Base-by-base conservation (phyloP, 495 filamentous ascomycete genomes). In the Aspergillus mulundensis region DNA sequence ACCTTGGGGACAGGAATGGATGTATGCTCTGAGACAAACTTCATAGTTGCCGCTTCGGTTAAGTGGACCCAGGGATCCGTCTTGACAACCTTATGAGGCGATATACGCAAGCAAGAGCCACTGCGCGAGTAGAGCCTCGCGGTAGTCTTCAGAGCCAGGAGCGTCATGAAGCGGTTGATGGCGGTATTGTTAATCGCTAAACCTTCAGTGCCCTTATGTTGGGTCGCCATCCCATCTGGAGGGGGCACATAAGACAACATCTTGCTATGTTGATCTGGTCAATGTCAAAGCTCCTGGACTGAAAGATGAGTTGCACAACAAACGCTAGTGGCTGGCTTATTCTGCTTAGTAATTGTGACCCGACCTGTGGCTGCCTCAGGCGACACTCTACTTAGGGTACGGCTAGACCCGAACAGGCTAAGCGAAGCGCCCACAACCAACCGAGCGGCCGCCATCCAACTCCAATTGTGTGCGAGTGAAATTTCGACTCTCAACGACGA, bases 351-450 rank as follows among this genome's bases (percentile, higher is more conserved):
- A 21, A 50, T 19, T 50, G 23, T 50, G 30, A 16, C 8, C 6
- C 15, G 15, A 14, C 7, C 5, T 14, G 43, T 38, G 7, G n/a
- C 25, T 44, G 61, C 64, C 61, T 58, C 50, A 63, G 64, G 64
- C 61, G 51, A n/a, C n/a, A 30, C 36, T 5, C 34, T 40, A 38
- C 62, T 73, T 75, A 75, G 72, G 72, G 72, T 73, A 71, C 66
- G 68, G 65, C 72, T 75, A 73, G 43, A 59, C 73, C 73, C 59
- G 61, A 73, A 72, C 54, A 69, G 69, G 71, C 64, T 69, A 70
- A 73, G 71, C 72, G 68, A 71, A 70, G 58, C 67, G 60, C 64
- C 67, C 71, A 71, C 72, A 74, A 71, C 57, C 66, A 66, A 67
- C 65, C 69, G 64, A 65, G 63, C 32, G 32, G 8, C 32, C 8